Evolutionary conservation across 1,139 yeast genomes (phyloP), one percentile per base, ranked within the genome.

Genomic region (Saccharomycopsis crataegensis): DNA sequence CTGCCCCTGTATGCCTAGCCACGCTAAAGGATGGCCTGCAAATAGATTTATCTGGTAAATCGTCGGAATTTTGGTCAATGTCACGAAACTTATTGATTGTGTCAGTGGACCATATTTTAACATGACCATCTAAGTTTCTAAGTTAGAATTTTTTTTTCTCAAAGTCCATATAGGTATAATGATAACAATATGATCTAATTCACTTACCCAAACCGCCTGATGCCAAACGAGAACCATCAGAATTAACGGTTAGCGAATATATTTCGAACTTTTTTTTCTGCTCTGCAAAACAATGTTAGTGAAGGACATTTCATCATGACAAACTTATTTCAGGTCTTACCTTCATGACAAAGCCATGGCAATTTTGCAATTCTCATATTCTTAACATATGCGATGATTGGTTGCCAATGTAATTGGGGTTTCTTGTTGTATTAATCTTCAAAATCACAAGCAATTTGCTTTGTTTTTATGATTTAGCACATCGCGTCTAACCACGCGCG

Each of bases 1-100:
- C 98, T 1, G 96, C 96, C 46, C 99, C 99, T 4, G 84, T 82
- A 62, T 88, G 96, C 59, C 95, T 74, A 49, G 88, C 83, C 90
- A 86, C 85, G 12, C 90, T 82, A 55, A 90, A 84, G 11, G 87
- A 66, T 1, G 94, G 90, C 38, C 52, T 50, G 14, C 56, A 55
- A n/a, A 48, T 14, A 7, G 53, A 51, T 34, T 51, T 54, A 36
- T 54, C 55, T 6, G 54, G 56, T 8, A 46, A 43, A 40, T 59
- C 38, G 53, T 36, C 49, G 16, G 48, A 60, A 28, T 51, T 42
- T 16, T 12, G 12, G n/a, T 42, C 8, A 32, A 16, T 9, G 28
- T 31, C 16, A 43, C 62, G 69, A 61, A 68, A 73, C 46, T 70
- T 70, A 34, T 72, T 64, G 12, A 85, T 73, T 9, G 85, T 77